Conservation (phyloP, 2,329 filamentous ascomycete genomes). For the Didymella pinodella region DNA sequence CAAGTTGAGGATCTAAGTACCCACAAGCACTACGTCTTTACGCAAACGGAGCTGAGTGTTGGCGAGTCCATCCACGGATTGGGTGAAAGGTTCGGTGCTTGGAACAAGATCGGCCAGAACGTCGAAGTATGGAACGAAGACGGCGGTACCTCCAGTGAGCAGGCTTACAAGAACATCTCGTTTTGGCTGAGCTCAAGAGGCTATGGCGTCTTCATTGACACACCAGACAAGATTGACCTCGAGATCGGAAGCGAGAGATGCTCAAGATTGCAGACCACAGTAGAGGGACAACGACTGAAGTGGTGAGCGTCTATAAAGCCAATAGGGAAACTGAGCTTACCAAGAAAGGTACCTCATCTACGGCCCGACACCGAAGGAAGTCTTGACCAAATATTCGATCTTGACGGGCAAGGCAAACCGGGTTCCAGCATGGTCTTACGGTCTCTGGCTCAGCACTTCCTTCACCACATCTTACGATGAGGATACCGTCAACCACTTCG, state of each 20-base stretch:
- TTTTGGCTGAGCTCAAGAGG: constrained; percentile 76
- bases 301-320: constrained; percentile 51
- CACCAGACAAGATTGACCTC: constrained; percentile 72
- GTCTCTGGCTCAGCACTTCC: constrained; percentile 78
- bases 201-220: constrained; percentile 79
- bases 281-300: constrained; percentile 73
- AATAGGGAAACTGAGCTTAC: constrained; percentile 2
- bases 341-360: constrained; percentile 68
- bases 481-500: constrained; percentile 70
- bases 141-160: constrained; percentile 71
- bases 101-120: constrained; percentile 77
- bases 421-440: constrained; percentile 77
- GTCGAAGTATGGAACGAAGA: constrained; percentile 70
- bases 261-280: constrained; percentile 72
- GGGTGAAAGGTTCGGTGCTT: constrained; percentile 78
- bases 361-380: constrained; percentile 74
- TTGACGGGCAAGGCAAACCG: constrained; percentile 71
- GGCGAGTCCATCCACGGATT: constrained; percentile 76
- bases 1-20: constrained; percentile 61
- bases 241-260: constrained; percentile 79
- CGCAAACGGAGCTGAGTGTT: constrained; percentile 57
- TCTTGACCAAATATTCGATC: constrained; percentile 71
- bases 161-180: constrained; percentile 75
- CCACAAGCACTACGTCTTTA: constrained; percentile 56
- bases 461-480: constrained; percentile 79